These are phyloP conservation scores for Kodamaea sagamina DNA, from an alignment of 805 yeast species.

Conservation along the genomic window DNA sequence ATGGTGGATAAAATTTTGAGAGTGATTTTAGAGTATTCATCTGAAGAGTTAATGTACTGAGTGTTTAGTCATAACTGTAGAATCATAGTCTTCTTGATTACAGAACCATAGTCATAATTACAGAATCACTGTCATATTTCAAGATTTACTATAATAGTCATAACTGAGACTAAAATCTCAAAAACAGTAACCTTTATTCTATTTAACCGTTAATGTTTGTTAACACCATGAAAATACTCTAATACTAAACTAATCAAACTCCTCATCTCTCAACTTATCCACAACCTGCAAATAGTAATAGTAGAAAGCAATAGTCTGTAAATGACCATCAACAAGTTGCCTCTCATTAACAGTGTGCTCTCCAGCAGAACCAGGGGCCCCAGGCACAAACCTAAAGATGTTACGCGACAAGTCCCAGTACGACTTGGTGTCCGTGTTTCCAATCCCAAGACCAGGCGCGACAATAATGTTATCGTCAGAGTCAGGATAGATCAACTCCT, in stretches of 20 bases:
- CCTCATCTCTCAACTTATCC: slow-evolving; percentile 21
- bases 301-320: slow-evolving; percentile 38
- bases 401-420: slow-evolving; percentile 44
- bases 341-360: slow-evolving; percentile 41
- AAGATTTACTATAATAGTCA: no score
- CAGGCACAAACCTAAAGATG: slow-evolving; percentile 39
- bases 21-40: no score
- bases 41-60: no score
- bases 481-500: slow-evolving; percentile 31
- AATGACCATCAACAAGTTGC: slow-evolving; percentile 32
- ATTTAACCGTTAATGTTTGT: no score
- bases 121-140: no score
- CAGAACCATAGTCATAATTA: no score
- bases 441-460: slow-evolving; percentile 38
- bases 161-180: no score
- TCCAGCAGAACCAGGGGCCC: slow-evolving; percentile 17
- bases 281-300: slow-evolving; percentile 38
- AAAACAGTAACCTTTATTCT: no score
- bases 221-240: no score
- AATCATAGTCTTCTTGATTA: no score
- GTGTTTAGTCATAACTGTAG: no score
- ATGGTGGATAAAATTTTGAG: no score
- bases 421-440: slow-evolving; percentile 44
- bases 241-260: slow-evolving; percentile 12
- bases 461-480: slow-evolving; percentile 28